Base-by-base conservation (phyloP, 257 asterid genomes). In the Linaria vulgaris region DNA sequence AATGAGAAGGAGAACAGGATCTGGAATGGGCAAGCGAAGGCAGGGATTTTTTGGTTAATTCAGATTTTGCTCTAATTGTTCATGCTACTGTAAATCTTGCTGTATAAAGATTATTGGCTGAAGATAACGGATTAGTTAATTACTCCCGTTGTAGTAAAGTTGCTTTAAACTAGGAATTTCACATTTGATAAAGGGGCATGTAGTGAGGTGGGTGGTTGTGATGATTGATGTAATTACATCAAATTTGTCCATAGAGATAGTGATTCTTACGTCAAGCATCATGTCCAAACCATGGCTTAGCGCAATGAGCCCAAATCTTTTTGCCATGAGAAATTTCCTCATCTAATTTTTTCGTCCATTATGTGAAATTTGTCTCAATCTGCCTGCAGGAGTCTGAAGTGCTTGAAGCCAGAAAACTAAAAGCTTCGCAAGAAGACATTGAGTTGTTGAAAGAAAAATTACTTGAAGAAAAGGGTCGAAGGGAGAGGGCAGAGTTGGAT, bases 401-500 rank as follows among this genome's bases (percentile, higher is more conserved):
- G 69, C 80, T 63, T 43, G 97, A 85, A 76, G 97, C 97, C 52
- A 89, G 88, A 73, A 89, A 79, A 73, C 68, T 94, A 20, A 90
- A 81, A 77, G 77, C 96, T 52, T 84, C 95, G 73, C 94, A 78
- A 75, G 94, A 80, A 70, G 84, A 82, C 64, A 47, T 85, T 30
- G 82, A 77, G 68, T 66, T 94, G 46, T 74, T 94, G 84, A 94
- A 90, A 87, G 96, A 87, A 73, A 94, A 90, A 55, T 69, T 94
- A 71, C 70, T 73, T 41, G 99, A 90, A 78, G 99, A 94, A 69
- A 94, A 84, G 74, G 71, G 75, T 39, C 79, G 85, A 64, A 82
- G 91, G 80, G 97, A 87, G 75, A 83, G 91, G 80, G 82, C 95
- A 59, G 99, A 90, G 79, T 55, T 80, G 34, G 97, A 94, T 70